Evolutionary conservation across 495 filamentous ascomycete genomes (phyloP), one percentile per base, ranked within the genome.

Genomic region (Hypoxylon crocopeplum): DNA sequence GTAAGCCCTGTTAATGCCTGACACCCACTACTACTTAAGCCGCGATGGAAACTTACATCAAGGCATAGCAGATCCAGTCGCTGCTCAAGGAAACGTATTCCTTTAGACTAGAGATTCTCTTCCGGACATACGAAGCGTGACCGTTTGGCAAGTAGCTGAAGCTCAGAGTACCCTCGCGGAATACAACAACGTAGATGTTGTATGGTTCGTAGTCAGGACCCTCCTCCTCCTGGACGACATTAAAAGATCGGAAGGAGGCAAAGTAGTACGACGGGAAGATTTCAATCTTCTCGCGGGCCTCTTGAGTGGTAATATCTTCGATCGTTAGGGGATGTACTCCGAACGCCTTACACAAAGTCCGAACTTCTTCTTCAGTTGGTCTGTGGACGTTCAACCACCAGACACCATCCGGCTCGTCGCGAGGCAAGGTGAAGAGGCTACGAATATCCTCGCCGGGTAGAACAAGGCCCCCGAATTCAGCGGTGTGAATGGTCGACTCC

Each of bases 61-160:
- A 84, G 25, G 94, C 94, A 67, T 98, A 98, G 76, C 95, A 98
- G 56, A 98, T 93, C 94, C 94, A 98, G 72, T 98, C 94, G 59
- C 91, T 91, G 53, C 90, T 93, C 29, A 98, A 79, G 12, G 90
- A 85, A 53, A 97, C 88, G 68, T 96, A 97, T 65, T 98, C 94
- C 64, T 95, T 91, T 55, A 98, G 79, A 70, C 89, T 89, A 1
- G 91, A 88, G 66, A 98, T 97, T 70, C 94, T 84, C 79, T 90
- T 90, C 46, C 95, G 86, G 37, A 98, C 94, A 64, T 93, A 91
- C 15, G 86, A 79, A 7, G 91, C 89, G 68, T 98, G 94, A 0
- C 85, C 83, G 61, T 91, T 95, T 27, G 86, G 86, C 15, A 84
- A 82, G 70, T 95, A 98, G 41, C 91, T 94, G 76, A 97, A 97